A percentile compares a stretch with the other conserved stretches of the same genome.
Evolutionary conservation across 176 grass and related monocot genomes (phyloP).

Genomic region (Oryza rufipogon): DNA sequence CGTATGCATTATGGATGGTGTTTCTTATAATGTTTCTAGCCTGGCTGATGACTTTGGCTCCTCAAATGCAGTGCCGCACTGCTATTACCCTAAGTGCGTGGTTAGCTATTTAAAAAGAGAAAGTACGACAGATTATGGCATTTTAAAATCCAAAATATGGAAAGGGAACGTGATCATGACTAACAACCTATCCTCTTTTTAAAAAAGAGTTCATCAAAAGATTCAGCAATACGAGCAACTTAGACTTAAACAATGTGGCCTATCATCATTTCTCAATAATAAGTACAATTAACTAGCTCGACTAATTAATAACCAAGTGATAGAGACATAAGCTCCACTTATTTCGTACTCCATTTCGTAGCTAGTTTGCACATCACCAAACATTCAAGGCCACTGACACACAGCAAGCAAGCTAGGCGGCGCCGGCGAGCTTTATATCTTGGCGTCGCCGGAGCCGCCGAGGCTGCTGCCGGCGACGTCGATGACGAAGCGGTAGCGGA

Average conservation of each 20-base stretch:
- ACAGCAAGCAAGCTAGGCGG: too few relatives aligned
- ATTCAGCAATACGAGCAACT: neutral
- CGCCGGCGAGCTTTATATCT: neutral
- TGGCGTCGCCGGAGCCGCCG: neutral
- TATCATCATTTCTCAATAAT: neutral
- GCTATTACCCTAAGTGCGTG: neutral
- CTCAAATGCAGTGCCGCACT: too few relatives aligned
- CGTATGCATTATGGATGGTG: too few relatives aligned
- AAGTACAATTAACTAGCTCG: neutral
- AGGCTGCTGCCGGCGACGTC: conserved; percentile 51
- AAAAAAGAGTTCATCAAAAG: neutral
- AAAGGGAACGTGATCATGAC: neutral
- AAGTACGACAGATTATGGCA: neutral
- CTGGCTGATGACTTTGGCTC: too few relatives aligned
- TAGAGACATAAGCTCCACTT: neutral
- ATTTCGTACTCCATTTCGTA: neutral
- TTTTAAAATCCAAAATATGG: neutral
- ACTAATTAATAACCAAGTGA: neutral
- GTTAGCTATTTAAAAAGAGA: neutral
- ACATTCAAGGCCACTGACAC: too few relatives aligned
- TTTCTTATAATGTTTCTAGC: too few relatives aligned
- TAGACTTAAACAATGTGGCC: neutral
- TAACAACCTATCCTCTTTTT: neutral
- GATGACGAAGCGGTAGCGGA: conserved; percentile 70
- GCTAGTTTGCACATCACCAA: too few relatives aligned